These are phyloP conservation scores for Saxophila tyrrhenica DNA, from an alignment of 495 filamentous ascomycete species.

Conservation along the genomic window DNA sequence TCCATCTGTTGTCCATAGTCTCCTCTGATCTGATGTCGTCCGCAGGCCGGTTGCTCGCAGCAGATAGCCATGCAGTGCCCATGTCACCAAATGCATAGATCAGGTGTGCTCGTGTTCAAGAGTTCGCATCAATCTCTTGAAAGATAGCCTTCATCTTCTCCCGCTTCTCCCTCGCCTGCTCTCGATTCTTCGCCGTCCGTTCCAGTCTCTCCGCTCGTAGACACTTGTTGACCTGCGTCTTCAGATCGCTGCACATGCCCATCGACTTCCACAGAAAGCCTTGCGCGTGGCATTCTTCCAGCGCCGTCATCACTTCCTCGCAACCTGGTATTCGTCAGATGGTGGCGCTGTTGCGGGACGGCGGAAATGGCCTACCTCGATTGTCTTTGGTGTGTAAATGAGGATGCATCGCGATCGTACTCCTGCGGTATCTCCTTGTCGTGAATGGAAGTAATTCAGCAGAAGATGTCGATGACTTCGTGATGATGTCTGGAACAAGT, in stretches of 20 bases:
- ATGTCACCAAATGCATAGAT: too few relatives aligned
- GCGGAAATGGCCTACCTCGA: constrained; percentile 46
- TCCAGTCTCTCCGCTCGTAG: constrained; percentile 66
- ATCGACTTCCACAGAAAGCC: constrained; percentile 82
- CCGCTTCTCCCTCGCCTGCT: constrained; percentile 55
- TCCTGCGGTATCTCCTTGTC: constrained; percentile 12
- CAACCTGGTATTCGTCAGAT: constrained; percentile 50
- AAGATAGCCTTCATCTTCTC: constrained; percentile 59
- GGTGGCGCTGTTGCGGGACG: neutral
- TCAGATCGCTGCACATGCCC: constrained; percentile 82
- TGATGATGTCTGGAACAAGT: neutral
- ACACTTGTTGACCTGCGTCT: constrained; percentile 70
- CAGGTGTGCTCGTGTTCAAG: too few relatives aligned
- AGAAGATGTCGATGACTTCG: neutral
- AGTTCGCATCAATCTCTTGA: constrained; percentile 73
- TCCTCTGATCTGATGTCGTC: too few relatives aligned
- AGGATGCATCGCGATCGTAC: constrained; percentile 64
- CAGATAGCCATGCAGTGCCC: too few relatives aligned
- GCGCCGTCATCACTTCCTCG: constrained; percentile 80
- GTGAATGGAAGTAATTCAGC: neutral
- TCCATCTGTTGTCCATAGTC: too few relatives aligned
- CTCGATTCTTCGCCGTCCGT: constrained; percentile 64
- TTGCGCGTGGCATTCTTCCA: constrained; percentile 89
- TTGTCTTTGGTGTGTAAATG: constrained; percentile 89
- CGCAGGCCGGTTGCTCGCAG: too few relatives aligned